Conservation (phyloP, 176 grass and related monocot genomes). For the Lolium perenne region DNA sequence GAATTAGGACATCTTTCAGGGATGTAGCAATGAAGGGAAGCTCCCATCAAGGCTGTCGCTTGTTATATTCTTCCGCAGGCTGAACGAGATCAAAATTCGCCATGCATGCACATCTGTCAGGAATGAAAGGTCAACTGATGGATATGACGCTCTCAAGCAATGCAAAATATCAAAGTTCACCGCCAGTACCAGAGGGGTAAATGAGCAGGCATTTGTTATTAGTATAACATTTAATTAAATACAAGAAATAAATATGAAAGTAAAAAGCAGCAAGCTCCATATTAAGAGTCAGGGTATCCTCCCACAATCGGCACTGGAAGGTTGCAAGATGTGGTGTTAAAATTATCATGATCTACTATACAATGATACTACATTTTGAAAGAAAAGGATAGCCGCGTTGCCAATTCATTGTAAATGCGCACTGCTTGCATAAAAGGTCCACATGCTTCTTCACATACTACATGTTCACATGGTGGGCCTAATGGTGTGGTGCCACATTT, state of each 20-base stretch:
- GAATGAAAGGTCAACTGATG: slow-evolving; percentile 31
- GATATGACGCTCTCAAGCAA: background rate
- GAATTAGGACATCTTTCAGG: slow-evolving; percentile 23
- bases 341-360: slow-evolving; percentile 15
- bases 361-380: background rate
- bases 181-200: background rate
- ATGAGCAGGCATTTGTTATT: background rate
- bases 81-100: slow-evolving; percentile 44
- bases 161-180: background rate
- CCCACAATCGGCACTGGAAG: background rate
- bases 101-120: background rate
- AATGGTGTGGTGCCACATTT: background rate
- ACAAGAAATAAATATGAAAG: background rate
- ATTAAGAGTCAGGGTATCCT: background rate
- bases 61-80: slow-evolving; percentile 47
- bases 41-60: slow-evolving; percentile 40
- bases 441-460: background rate
- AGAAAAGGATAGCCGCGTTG: background rate
- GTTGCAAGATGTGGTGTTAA: background rate
- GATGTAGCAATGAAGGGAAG: slow-evolving; percentile 47
- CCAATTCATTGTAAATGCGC: background rate
- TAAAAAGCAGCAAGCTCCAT: background rate
- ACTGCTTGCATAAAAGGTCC: background rate
- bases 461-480: background rate
- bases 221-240: background rate